Conservation (phyloP, 2,329 filamentous ascomycete genomes). For the Aulographum hederae region DNA sequence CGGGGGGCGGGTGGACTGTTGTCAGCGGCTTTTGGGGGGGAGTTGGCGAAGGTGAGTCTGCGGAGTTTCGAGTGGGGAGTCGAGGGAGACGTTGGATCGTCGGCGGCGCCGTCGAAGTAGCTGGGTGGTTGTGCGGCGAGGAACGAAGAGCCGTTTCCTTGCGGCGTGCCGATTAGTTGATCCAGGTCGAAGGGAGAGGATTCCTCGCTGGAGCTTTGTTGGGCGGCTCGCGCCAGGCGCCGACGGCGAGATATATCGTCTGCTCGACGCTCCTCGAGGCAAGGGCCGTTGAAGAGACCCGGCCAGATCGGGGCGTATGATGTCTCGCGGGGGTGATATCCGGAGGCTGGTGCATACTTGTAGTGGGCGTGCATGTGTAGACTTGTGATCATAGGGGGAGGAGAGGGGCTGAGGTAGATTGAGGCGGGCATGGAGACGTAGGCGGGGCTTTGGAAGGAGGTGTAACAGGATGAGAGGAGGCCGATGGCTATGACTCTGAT, state of each 20-base stretch:
- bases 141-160: no score
- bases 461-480: slow-evolving; percentile 12
- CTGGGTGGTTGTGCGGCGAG: no score
- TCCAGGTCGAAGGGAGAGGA: no score
- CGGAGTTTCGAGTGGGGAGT: no score
- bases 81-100: no score
- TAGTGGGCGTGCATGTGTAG: slow-evolving; percentile 9
- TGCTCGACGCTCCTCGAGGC: slow-evolving; percentile 8
- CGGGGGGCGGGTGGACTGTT: no score
- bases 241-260: slow-evolving; percentile 6
- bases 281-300: slow-evolving; percentile 8
- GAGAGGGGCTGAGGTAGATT: slow-evolving; percentile 6
- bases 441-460: slow-evolving; percentile 6
- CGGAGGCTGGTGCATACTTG: slow-evolving; percentile 11
- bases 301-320: slow-evolving; percentile 10
- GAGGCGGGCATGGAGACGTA: slow-evolving; percentile 1
- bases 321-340: slow-evolving; percentile 10
- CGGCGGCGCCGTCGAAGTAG: no score
- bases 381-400: slow-evolving; percentile 6
- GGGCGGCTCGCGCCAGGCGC: no score
- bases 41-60: no score
- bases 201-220: no score
- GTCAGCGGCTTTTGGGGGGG: no score
- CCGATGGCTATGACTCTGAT: slow-evolving; percentile 10
- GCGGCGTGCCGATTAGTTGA: no score